Conservation (phyloP, 2,329 filamentous ascomycete genomes). For the Fusarium sp. region DNA sequence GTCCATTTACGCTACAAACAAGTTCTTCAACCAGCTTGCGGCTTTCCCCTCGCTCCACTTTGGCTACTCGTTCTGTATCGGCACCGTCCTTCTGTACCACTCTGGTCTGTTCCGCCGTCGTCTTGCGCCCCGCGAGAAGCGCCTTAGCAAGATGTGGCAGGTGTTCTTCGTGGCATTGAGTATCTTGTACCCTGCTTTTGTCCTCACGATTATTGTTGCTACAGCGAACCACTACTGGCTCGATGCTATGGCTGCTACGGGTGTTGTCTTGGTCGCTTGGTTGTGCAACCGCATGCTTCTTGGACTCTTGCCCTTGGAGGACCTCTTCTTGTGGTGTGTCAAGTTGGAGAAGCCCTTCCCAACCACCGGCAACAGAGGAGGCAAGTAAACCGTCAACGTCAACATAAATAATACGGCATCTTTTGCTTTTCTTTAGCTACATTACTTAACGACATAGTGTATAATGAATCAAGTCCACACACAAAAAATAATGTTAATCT, state of each 20-base stretch:
- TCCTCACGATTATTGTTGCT: slow-evolving; percentile 67
- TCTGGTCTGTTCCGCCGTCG: slow-evolving; percentile 57
- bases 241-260: slow-evolving; percentile 71
- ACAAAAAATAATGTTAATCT: slow-evolving; percentile 19
- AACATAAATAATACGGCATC: neutral
- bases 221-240: slow-evolving; percentile 73
- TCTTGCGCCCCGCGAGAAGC: slow-evolving; percentile 46
- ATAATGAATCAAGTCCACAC: slow-evolving; percentile 1
- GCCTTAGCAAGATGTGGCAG: slow-evolving; percentile 45
- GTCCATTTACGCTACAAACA: slow-evolving; percentile 72
- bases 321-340: slow-evolving; percentile 71
- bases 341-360: slow-evolving; percentile 72
- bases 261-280: slow-evolving; percentile 71
- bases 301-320: slow-evolving; percentile 71
- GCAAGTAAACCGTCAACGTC: slow-evolving; percentile 11
- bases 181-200: slow-evolving; percentile 63
- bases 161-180: slow-evolving; percentile 52
- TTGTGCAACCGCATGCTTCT: slow-evolving; percentile 62
- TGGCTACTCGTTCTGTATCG: slow-evolving; percentile 65
- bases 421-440: neutral
- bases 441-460: slow-evolving; percentile 2
- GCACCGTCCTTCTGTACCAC: slow-evolving; percentile 64
- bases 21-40: slow-evolving; percentile 68
- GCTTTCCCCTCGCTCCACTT: slow-evolving; percentile 70
- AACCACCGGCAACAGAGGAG: slow-evolving; percentile 52